Evolutionary conservation across 441 rosid species (phyloP).

Genomic region (Daphne laureola): DNA sequence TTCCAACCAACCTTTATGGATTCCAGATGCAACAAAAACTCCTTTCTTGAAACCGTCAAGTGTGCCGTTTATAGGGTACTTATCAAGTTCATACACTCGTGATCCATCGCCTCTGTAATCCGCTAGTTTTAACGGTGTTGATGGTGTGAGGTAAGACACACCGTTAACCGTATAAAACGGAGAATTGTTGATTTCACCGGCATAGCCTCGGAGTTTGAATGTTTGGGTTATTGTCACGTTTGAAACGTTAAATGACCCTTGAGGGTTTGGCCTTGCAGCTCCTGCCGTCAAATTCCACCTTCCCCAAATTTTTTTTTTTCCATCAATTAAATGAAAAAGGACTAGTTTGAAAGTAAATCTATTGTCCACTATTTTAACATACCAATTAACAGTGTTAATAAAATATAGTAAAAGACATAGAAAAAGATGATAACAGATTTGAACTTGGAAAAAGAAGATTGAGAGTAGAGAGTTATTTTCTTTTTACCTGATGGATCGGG

Average conservation of each 20-base stretch:
- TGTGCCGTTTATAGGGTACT: slow-evolving; percentile 28
- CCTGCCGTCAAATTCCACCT: slow-evolving; percentile 70
- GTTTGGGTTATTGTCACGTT: slow-evolving; percentile 45
- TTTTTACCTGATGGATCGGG: slow-evolving; percentile 43
- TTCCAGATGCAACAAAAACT: slow-evolving; percentile 36
- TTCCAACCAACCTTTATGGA: slow-evolving; percentile 60
- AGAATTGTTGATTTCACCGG: slow-evolving; percentile 14
- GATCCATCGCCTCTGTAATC: slow-evolving; percentile 37
- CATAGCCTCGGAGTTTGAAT: slow-evolving; percentile 37
- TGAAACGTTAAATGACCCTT: slow-evolving; percentile 68
- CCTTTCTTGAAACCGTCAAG: slow-evolving; percentile 19
- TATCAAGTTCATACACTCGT: slow-evolving; percentile 32
- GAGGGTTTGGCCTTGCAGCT: slow-evolving; percentile 80
- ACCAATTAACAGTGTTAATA: too few relatives aligned
- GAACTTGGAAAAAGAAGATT: too few relatives aligned
- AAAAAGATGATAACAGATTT: too few relatives aligned
- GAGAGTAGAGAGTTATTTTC: background rate
- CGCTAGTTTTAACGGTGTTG: slow-evolving; percentile 56
- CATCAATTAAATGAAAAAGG: too few relatives aligned
- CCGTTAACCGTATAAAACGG: slow-evolving; percentile 44
- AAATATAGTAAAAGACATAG: too few relatives aligned
- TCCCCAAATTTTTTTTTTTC: too few relatives aligned
- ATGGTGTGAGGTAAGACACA: slow-evolving; percentile 38
- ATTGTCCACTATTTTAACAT: too few relatives aligned
- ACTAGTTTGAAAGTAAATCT: too few relatives aligned